Base-by-base conservation (phyloP, 192 early-diverging fungal species). In the Pilaira anomala region DNA sequence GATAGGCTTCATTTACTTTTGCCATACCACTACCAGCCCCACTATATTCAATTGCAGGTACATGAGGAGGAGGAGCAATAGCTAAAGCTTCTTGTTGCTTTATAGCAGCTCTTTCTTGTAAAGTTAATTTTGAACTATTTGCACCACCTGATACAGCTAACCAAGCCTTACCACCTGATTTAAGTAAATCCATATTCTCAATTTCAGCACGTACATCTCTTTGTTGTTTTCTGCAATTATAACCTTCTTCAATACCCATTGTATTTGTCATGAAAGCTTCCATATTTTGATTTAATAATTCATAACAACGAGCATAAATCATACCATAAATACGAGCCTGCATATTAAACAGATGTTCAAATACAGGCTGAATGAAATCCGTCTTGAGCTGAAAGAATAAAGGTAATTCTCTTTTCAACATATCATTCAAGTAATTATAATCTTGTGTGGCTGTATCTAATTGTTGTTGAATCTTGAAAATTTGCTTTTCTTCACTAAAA, bases 311-410 rank as follows among this genome's bases (percentile, higher is more conserved):
- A 7, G 75, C 78, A 36, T 81, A 75, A 60, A 97, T 68, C 48
- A 84, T 79, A 25, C 76, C 73, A 76, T 91, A 91, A 56, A 96
- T 89, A 26, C 82, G 83, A 48, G 85, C 71, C 72, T 98, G 92
- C 62, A 93, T 81, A 71, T 82, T 82, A 75, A 90, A 98, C 55
- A 96, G 86, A 33, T 85, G 82, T 53, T 89, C 69, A 73, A 97
- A 91, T 61, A 93, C 87, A 3, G 94, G 93, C 48, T 96, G 89
- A 41, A 96, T 89, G 60, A 97, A 90, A 41, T 82, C 68, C 22
- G 80, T 67, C 33, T 83, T 75, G 64, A 91, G 76, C 36, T 82
- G 79, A 51, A 98, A 83, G 62, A 97, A 85, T 48, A 76, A 61
- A 26, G 91, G 88, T 12, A 98, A 73, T 65, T 97, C 83, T 8